phyloP scores from a whole-genome alignment of 441 rosid genomes.

The Jatropha multifida region DNA sequence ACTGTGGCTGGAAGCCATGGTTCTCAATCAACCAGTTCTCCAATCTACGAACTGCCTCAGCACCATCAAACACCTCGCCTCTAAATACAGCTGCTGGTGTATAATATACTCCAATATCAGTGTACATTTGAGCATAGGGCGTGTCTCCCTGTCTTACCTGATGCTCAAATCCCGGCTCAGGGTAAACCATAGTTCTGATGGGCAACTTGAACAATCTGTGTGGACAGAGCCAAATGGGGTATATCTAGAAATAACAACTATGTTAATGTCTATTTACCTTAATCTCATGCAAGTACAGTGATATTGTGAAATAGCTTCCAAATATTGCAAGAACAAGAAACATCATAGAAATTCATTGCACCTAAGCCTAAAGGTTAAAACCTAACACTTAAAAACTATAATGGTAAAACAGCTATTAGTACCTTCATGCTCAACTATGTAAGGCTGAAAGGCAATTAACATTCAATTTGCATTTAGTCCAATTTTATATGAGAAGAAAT shows the following conservation, averaged over 20 bases:
- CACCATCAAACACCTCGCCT: slow-evolving; percentile 88
- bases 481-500: not conserved
- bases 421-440: not conserved
- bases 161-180: slow-evolving; percentile 87
- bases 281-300: not conserved
- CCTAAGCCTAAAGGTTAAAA: not conserved
- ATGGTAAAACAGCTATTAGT: not conserved
- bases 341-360: not conserved
- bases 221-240: slow-evolving; percentile 97
- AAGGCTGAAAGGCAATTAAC: not conserved
- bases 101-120: slow-evolving; percentile 94
- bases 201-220: slow-evolving; percentile 88
- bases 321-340: not conserved
- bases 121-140: slow-evolving; percentile 87
- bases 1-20: slow-evolving; percentile 94
- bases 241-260: slow-evolving; percentile 47
- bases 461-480: not conserved
- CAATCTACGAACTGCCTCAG: slow-evolving; percentile 78
- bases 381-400: not conserved
- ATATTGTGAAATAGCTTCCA: not conserved
- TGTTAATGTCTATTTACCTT: not conserved
- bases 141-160: slow-evolving; percentile 90
- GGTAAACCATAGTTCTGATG: slow-evolving; percentile 81
- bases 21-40: slow-evolving; percentile 95
- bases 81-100: slow-evolving; percentile 85